Conservation (phyloP, 495 filamentous ascomycete species). For the Diplogelasinospora grovesii region DNA sequence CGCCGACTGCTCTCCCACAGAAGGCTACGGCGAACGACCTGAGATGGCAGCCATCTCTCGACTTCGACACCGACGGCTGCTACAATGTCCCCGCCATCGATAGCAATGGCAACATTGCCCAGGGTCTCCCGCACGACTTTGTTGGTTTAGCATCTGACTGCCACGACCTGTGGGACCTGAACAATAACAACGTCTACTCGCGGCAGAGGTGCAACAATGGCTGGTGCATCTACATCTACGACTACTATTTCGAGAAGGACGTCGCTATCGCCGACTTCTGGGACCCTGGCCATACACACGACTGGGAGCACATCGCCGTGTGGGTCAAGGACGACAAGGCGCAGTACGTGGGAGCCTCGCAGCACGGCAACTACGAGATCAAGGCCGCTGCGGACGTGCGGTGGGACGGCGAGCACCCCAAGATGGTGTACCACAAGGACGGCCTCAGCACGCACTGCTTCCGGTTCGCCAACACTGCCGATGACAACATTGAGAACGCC, state of each 20-base stretch:
- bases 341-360: slow-evolving; percentile 30
- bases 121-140: slow-evolving; percentile 29
- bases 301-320: slow-evolving; percentile 44
- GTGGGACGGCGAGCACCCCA: slow-evolving; percentile 38
- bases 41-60: slow-evolving; percentile 37
- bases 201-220: slow-evolving; percentile 39
- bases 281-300: slow-evolving; percentile 34
- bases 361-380: slow-evolving; percentile 33
- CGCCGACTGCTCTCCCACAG: slow-evolving; percentile 32
- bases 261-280: slow-evolving; percentile 27
- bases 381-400: slow-evolving; percentile 26
- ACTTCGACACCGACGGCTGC: slow-evolving; percentile 42
- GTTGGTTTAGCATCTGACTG: slow-evolving; percentile 27
- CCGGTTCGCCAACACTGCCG: slow-evolving; percentile 32
- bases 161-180: slow-evolving; percentile 32
- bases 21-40: slow-evolving; percentile 35
- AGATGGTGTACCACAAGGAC: slow-evolving; percentile 41
- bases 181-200: slow-evolving; percentile 42
- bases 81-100: slow-evolving; percentile 42
- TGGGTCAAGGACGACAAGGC: slow-evolving; percentile 28
- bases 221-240: slow-evolving; percentile 41
- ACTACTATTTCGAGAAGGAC: slow-evolving; percentile 46
- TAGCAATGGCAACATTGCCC: slow-evolving; percentile 28
- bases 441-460: slow-evolving; percentile 35
- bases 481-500: slow-evolving; percentile 36